Conservation (phyloP, 768 basidiomycete species). For the Sporobolomyces roseus region DNA sequence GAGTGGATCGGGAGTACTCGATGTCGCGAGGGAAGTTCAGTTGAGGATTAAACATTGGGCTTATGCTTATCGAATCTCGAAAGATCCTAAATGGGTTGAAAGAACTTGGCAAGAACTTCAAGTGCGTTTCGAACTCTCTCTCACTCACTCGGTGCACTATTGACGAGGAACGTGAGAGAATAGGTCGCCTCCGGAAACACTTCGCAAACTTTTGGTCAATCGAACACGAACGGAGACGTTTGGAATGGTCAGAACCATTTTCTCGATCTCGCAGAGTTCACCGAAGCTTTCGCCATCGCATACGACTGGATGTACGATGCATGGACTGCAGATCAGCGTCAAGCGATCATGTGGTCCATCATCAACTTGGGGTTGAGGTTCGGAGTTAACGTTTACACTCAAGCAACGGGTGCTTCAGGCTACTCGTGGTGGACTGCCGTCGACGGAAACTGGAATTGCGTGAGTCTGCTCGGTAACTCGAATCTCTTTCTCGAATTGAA, state of each 20-base stretch:
- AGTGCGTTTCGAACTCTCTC: constrained; percentile 53
- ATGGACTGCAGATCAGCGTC: constrained; percentile 71
- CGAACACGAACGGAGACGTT: constrained; percentile 51
- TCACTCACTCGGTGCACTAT: not conserved
- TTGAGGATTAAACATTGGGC: constrained; percentile 77
- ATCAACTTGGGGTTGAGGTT: constrained; percentile 66
- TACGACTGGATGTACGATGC: constrained; percentile 94
- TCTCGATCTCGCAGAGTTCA: constrained; percentile 83
- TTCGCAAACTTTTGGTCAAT: constrained; percentile 62
- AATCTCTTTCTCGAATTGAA: not conserved
- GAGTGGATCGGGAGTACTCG: constrained; percentile 74
- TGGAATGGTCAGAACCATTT: constrained; percentile 85
- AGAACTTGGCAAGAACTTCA: constrained; percentile 76
- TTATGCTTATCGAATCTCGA: constrained; percentile 85
- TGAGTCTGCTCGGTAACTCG: constrained; percentile 27
- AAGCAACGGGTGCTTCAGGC: not conserved
- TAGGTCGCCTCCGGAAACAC: constrained; percentile 75
- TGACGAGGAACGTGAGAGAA: not conserved
- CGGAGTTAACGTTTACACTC: constrained; percentile 35
- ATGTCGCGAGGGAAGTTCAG: constrained; percentile 83
- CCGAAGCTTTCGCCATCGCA: constrained; percentile 80
- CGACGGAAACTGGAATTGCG: constrained; percentile 93
- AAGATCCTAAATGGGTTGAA: constrained; percentile 86
- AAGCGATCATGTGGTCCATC: constrained; percentile 65
- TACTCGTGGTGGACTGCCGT: constrained; percentile 43